Base-by-base conservation (phyloP, 1,284 basidiomycete species). In the Cerrena zonata region DNA sequence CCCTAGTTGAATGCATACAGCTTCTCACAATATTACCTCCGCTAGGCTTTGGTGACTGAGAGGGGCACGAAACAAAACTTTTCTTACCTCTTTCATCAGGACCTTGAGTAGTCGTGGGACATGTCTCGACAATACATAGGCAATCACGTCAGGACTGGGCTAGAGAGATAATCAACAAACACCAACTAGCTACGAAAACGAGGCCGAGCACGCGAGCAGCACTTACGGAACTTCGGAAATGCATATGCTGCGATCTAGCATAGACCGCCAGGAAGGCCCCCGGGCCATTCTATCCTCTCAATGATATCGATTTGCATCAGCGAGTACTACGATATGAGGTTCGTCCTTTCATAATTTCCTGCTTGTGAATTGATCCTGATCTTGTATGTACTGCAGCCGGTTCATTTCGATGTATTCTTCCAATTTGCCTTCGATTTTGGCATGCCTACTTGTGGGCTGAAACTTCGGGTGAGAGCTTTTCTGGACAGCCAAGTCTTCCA, bases 241-340 rank as follows among this genome's bases (percentile, higher is more conserved):
- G 88, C 57, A 71, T 89, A 41, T 74, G 76, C 44, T 91, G 89
- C 58, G 76, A 80, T 36, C 61, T 75, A 10, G 64, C 66, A 0
- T 91, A 88, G 88, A 89, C 85, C 2, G 66, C 76, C 5, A 71
- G 77, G 47, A 91, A 91, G 63, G 76, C 76, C 62, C 83, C 53
- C 74, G 64, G 58, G 61, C 61, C 1, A 67, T 68, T 43, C 78
- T 86, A n/a, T n/a, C n/a, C n/a, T 41, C 45, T 72, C 11, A 56
- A 64, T 38, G 72, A 86, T 61, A 63, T 61, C 13, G 64, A 64
- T 41, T 64, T 86, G 13, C 71, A 84, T 61, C 62, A 72, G 21
- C 74, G 77, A 42, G 74, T 86, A 53, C 61, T 86, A 55, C 78
- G 82, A 23, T 85, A 80, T 58, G 82, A 87, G 72, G 84, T 80